A percentile compares a stretch with the other conserved stretches of the same genome.
phyloP scores from a whole-genome alignment of 176 grass and related monocot genomes.

The Rhipidocladum racemiflorum region DNA sequence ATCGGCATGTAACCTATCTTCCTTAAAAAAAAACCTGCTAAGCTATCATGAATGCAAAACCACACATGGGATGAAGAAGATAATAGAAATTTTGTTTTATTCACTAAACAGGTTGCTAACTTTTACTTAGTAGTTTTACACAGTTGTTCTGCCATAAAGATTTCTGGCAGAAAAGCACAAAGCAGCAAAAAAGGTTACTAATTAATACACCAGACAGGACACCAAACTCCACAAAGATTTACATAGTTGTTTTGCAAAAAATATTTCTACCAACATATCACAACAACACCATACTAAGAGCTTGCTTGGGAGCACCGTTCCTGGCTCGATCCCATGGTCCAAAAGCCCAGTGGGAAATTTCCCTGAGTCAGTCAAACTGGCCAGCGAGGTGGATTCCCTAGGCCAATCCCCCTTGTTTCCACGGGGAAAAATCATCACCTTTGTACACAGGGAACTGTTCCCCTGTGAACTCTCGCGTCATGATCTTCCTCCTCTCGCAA shows the following conservation, averaged over 20 bases:
- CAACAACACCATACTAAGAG: background rate
- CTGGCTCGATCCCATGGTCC: too few relatives aligned
- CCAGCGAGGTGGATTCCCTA: too few relatives aligned
- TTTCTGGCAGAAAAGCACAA: constrained; percentile 6
- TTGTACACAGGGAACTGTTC: too few relatives aligned
- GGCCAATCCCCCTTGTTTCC: too few relatives aligned
- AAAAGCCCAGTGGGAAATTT: too few relatives aligned
- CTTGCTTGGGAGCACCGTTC: too few relatives aligned
- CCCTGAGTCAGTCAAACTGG: too few relatives aligned
- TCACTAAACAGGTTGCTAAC: background rate
- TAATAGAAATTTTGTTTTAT: background rate
- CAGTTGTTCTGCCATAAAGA: background rate
- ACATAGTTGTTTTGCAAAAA: background rate
- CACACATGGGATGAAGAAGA: background rate
- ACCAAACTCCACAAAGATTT: background rate
- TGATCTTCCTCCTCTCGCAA: too few relatives aligned
- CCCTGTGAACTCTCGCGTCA: too few relatives aligned
- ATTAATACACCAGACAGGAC: background rate
- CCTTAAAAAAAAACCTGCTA: background rate
- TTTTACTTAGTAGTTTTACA: background rate
- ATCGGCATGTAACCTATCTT: background rate
- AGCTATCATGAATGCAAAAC: background rate
- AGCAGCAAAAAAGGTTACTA: background rate
- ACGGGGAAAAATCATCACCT: too few relatives aligned
- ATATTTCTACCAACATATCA: background rate